Percentiles rank a stretch among this genome's conserved stretches.
phyloP scores from a whole-genome alignment of 306 rosid genomes.

The Glycine soja region DNA sequence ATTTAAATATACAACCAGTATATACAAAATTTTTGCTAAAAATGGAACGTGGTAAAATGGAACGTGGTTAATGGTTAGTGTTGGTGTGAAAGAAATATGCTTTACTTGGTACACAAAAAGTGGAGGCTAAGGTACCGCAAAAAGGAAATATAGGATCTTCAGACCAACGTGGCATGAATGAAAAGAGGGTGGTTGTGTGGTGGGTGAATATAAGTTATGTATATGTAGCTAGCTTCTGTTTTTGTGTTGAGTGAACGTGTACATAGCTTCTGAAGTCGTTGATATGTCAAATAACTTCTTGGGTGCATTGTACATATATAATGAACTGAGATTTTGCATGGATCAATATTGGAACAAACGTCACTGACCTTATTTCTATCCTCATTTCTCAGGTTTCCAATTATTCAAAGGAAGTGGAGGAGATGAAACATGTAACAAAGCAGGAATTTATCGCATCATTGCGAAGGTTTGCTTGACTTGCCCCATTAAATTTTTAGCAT shows the following conservation, averaged over 20 bases:
- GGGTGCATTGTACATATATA: background rate
- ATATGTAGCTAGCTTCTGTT: background rate
- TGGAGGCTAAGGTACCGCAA: conserved; percentile 26
- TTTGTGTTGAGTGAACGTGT: background rate
- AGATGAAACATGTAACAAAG: conserved; percentile 85
- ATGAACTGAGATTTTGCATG: background rate
- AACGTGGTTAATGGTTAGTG: conserved; percentile 18
- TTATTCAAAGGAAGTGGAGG: conserved; percentile 82
- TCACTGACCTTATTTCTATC: conserved; percentile 6
- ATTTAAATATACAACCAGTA: background rate
- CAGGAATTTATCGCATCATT: conserved; percentile 97
- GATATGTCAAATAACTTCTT: too few species aligned
- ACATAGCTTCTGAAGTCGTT: too few species aligned
- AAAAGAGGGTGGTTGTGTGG: background rate
- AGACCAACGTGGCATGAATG: conserved; percentile 9
- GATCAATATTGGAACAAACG: background rate
- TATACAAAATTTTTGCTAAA: background rate
- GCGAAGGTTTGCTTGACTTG: conserved; percentile 62
- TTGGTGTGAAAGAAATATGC: conserved; percentile 42
- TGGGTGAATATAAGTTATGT: background rate
- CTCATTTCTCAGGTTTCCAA: conserved; percentile 64
- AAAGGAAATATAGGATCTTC: background rate
- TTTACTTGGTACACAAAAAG: conserved; percentile 32
- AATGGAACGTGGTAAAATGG: conserved; percentile 25
- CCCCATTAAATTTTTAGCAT: background rate